A percentile compares a stretch with the other conserved stretches of the same genome.
These are phyloP conservation scores for Zoysia pacifica DNA, from an alignment of 176 grass and related monocot species.

Conservation along the genomic window DNA sequence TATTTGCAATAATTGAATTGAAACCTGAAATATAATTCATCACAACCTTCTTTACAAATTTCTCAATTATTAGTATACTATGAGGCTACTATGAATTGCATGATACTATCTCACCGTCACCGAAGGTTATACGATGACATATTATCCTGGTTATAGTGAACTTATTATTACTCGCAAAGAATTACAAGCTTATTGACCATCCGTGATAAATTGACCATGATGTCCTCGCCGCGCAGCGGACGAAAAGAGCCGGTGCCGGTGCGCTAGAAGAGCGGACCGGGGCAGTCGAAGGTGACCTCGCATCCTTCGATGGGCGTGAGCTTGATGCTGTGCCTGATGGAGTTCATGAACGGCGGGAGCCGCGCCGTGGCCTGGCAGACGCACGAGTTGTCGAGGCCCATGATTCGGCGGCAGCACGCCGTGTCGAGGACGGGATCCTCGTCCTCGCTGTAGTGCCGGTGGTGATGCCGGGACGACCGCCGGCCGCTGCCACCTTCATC, in stretches of 20 bases:
- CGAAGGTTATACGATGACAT: not conserved
- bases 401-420: constrained; percentile 72
- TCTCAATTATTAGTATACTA: not conserved
- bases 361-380: constrained; percentile 54
- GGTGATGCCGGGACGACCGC: constrained; percentile 25
- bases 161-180: not conserved
- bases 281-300: constrained; percentile 64
- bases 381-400: constrained; percentile 67
- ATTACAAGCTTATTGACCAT: not conserved
- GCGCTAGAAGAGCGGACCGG: constrained; percentile 36
- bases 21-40: not conserved
- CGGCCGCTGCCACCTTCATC: not conserved
- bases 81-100: not conserved
- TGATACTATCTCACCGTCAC: too few relatives aligned
- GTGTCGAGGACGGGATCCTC: constrained; percentile 56
- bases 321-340: constrained; percentile 54
- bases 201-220: not conserved
- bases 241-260: not conserved
- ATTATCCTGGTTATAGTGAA: not conserved
- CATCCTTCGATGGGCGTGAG: constrained; percentile 58
- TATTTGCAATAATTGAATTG: not conserved
- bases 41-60: not conserved
- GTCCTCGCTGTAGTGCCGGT: constrained; percentile 36
- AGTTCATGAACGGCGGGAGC: constrained; percentile 61
- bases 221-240: not conserved